Percentiles rank a stretch among this genome's conserved stretches.
These are phyloP conservation scores for Rhexocercosporidium sp. DNA, from an alignment of 2,329 filamentous ascomycete genomes.

Conservation along the genomic window DNA sequence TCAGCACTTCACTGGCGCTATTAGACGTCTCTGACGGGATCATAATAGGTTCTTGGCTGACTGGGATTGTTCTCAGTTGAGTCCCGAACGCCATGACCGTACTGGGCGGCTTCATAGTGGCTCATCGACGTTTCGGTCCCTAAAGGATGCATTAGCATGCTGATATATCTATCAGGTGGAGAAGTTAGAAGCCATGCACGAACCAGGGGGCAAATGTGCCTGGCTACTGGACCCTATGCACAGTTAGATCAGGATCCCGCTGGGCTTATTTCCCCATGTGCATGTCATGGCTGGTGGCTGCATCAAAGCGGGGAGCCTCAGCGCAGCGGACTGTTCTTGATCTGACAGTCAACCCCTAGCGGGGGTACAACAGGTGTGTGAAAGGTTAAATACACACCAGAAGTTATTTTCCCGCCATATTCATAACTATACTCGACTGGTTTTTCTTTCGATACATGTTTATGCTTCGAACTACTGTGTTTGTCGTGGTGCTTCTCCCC, in stretches of 20 bases:
- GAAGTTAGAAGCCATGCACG: not conserved
- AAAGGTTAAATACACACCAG: not conserved
- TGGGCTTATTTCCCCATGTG: not conserved
- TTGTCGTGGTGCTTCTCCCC: constrained; percentile 7
- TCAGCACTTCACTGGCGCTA: not conserved
- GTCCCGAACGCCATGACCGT: not conserved
- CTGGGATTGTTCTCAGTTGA: not conserved
- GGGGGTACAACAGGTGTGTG: not conserved
- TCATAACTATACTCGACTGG: not conserved
- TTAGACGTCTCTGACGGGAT: constrained; percentile 28
- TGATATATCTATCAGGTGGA: not conserved
- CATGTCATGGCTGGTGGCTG: not conserved
- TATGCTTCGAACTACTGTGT: not conserved
- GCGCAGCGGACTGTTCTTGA: not conserved
- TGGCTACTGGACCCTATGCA: not conserved
- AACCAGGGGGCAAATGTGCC: not conserved
- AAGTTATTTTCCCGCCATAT: not conserved
- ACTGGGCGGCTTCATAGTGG: not conserved
- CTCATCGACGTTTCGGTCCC: not conserved
- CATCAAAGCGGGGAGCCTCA: not conserved
- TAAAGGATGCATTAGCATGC: not conserved
- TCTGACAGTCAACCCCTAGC: not conserved
- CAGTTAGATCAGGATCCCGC: not conserved
- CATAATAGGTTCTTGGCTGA: constrained; percentile 19
- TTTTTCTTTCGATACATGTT: not conserved